A percentile compares a stretch with the other conserved stretches of the same genome.
Conservation (phyloP, 441 rosid species). For the Croton setiger region DNA sequence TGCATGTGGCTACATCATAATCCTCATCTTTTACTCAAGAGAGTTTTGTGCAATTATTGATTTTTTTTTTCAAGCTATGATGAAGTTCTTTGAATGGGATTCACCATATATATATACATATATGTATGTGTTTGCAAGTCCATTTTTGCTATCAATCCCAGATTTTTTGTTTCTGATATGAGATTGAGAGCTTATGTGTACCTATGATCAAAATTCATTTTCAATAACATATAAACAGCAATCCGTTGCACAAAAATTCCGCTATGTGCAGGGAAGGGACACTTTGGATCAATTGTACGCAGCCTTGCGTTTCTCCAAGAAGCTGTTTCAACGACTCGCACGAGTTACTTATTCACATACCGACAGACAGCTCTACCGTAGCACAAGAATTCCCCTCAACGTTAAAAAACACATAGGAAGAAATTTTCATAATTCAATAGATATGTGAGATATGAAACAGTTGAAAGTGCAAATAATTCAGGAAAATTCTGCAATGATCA, state of each 20-base stretch:
- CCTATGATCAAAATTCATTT: neutral
- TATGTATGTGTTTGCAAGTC: neutral
- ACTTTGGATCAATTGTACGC: too few species aligned
- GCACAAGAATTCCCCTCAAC: too few species aligned
- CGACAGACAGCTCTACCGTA: too few species aligned
- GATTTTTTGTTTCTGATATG: neutral
- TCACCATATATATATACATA: constrained; percentile 7
- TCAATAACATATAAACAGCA: neutral
- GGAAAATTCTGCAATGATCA: neutral
- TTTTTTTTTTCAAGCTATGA: constrained; percentile 19
- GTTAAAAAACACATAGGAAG: neutral
- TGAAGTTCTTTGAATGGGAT: constrained; percentile 24
- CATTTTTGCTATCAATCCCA: neutral
- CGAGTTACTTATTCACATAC: too few species aligned
- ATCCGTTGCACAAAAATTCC: too few species aligned
- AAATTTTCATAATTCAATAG: neutral
- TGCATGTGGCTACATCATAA: constrained; percentile 29
- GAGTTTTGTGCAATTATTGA: constrained; percentile 20
- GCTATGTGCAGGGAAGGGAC: too few species aligned
- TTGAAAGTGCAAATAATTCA: neutral
- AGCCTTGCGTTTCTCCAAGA: too few species aligned
- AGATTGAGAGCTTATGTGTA: neutral
- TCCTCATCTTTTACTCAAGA: constrained; percentile 14
- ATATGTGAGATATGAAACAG: neutral
- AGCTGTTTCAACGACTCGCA: too few species aligned